A percentile compares a stretch with the other conserved stretches of the same genome.
phyloP scores from a whole-genome alignment of 352 stramenopile genomes.

The Blastocystis sp. region DNA sequence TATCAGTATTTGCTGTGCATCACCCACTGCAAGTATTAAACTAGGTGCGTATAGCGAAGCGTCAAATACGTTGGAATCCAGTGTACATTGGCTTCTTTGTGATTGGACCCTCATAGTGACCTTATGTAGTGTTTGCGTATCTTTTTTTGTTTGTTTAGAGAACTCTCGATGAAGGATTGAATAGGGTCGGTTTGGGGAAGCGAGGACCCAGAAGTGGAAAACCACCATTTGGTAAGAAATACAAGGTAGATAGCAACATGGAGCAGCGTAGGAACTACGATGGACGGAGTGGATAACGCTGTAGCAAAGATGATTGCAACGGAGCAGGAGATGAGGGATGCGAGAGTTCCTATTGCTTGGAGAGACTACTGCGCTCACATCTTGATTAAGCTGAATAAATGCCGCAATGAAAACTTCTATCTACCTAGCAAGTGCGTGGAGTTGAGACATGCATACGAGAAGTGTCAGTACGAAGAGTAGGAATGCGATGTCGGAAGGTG shows the following conservation, averaged over 20 bases:
- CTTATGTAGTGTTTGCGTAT: background rate
- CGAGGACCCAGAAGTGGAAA: background rate
- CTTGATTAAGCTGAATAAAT: constrained; percentile 85
- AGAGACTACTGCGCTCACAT: constrained; percentile 86
- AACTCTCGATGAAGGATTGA: background rate
- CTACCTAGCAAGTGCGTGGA: constrained; percentile 87
- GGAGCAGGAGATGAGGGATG: constrained; percentile 80
- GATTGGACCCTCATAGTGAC: background rate
- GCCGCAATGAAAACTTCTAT: constrained; percentile 80
- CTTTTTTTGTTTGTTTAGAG: background rate
- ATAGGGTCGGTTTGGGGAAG: background rate
- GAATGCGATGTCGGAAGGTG: background rate
- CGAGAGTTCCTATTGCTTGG: constrained; percentile 80
- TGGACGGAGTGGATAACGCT: background rate
- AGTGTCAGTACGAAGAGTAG: constrained; percentile 88
- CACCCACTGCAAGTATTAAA: background rate
- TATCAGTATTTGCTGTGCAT: background rate
- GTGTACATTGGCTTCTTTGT: too few relatives aligned
- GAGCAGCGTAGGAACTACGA: background rate
- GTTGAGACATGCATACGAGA: constrained; percentile 91
- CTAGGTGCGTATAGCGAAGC: background rate
- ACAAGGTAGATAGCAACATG: background rate
- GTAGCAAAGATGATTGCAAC: constrained; percentile 50
- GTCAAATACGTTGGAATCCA: too few relatives aligned
- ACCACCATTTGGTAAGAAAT: background rate